phyloP scores from a whole-genome alignment of 1,284 basidiomycete genomes.

The Cryptococcus floricola region DNA sequence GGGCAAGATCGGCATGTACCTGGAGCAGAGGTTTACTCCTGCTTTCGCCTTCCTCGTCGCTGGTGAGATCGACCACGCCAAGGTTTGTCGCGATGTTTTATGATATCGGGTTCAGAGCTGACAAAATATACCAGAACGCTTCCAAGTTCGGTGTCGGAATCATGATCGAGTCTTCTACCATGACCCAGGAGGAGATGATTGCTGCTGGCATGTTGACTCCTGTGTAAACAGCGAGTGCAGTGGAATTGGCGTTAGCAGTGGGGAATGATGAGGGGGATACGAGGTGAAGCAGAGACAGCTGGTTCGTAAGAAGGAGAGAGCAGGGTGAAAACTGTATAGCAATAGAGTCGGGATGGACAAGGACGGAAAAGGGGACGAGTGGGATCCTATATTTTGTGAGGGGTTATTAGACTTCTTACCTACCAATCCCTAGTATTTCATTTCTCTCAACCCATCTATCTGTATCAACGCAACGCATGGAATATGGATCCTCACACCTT shows the following conservation, averaged over 20 bases:
- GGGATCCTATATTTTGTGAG: slow-evolving; percentile 1
- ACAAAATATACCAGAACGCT: slow-evolving; percentile 60
- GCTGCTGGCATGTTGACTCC: slow-evolving; percentile 46
- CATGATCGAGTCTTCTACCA: slow-evolving; percentile 70
- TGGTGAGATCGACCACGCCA: slow-evolving; percentile 98
- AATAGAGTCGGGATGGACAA: no score
- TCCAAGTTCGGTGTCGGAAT: slow-evolving; percentile 94
- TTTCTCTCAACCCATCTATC: slow-evolving; percentile 9
- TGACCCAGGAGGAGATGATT: slow-evolving; percentile 47
- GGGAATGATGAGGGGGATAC: not conserved
- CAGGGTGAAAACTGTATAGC: no score
- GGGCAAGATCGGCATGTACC: slow-evolving; percentile 88
- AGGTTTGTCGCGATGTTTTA: slow-evolving; percentile 56
- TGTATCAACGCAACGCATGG: slow-evolving; percentile 30
- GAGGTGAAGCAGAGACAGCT: no score
- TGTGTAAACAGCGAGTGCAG: slow-evolving; percentile 14
- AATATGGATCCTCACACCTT: slow-evolving; percentile 22
- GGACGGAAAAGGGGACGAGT: not conserved
- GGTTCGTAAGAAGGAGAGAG: not conserved
- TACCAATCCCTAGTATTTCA: no score
- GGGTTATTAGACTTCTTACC: not conserved
- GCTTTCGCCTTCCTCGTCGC: slow-evolving; percentile 91
- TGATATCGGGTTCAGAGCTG: not conserved
- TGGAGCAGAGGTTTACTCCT: slow-evolving; percentile 94
- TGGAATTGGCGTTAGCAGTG: not conserved